Evolutionary conservation across 148 eudicot genomes (phyloP).

Genomic region (Heliosperma pusillum): DNA sequence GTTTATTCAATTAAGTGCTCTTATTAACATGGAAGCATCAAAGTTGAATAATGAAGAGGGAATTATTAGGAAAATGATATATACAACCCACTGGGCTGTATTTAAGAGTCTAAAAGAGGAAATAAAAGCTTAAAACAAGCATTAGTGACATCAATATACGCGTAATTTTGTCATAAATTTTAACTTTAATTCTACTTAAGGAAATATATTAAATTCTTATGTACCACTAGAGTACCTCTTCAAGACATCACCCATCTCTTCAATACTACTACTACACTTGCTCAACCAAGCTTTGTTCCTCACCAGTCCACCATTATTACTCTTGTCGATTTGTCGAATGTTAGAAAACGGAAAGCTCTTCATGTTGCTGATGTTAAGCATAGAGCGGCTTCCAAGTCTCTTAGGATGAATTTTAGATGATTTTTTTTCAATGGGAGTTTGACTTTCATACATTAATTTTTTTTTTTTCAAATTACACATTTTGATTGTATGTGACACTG

Average conservation of each 20-base stretch:
- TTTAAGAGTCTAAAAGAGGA: too few species aligned
- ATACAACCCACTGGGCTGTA: too few species aligned
- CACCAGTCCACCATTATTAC: neutral
- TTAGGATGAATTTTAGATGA: constrained; percentile 25
- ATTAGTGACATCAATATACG: too few species aligned
- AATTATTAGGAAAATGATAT: too few species aligned
- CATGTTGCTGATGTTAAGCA: constrained; percentile 1
- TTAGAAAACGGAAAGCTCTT: constrained; percentile 3
- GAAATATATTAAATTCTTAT: too few species aligned
- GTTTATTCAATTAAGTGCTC: too few species aligned
- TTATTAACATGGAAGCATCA: too few species aligned
- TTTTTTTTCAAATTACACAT: too few species aligned
- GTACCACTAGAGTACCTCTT: constrained; percentile 19
- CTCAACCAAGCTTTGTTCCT: neutral
- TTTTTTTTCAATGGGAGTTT: neutral
- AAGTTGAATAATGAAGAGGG: too few species aligned
- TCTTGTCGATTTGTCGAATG: neutral
- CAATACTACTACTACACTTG: neutral
- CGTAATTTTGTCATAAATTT: too few species aligned
- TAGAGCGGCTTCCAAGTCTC: constrained; percentile 18
- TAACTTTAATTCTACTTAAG: too few species aligned
- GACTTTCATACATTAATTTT: neutral
- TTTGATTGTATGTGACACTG: neutral
- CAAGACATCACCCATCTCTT: constrained; percentile 29
- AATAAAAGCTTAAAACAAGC: too few species aligned